Evolutionary conservation across 2,329 filamentous ascomycete species (phyloP), one percentile per base, ranked within the genome.

Genomic region (Fusarium heterosporum): DNA sequence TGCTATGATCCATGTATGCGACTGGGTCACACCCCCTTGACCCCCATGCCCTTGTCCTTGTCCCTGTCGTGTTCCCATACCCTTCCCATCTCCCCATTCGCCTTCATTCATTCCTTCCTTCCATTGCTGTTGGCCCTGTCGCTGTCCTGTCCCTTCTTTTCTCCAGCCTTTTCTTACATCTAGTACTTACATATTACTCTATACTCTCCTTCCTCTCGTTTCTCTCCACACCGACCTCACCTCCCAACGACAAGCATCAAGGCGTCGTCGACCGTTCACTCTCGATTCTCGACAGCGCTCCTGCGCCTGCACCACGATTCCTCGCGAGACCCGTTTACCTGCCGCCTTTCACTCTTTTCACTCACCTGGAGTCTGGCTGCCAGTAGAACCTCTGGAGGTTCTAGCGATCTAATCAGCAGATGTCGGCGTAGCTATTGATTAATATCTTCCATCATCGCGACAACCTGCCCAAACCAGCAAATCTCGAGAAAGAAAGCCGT

Each of bases 41-140:
- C 51, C 57, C 60, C 57, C 64, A 62, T 66, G 53, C 66, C 70
- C 71, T 70, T 70, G 71, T 72, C 70, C 71, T 68, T 76, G 73
- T 76, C 70, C 71, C 70, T 76, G 73, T 76, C 72, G 73, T 76
- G 75, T 75, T 75, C 76, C 74, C 73, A 71, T 73, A 49, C 70
- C 66, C 66, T 64, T 70, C 63, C 68, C 66, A 70, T 72, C 70
- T 72, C 71, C 71, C 66, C 71, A 73, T 73, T 73, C 66, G 69
- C 66, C 61, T 71, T 73, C 71, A 73, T 76, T 73, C 72, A 50
- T 61, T 61, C 57, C 61, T 72, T 74, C 69, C 66, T 66, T 72
- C 71, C 39, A 63, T 57, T 61, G 56, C 68, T 62, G 69, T 61
- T 73, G 69, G 68, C 71, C 71, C 66, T 72, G 71, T 71, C 64